Evolutionary conservation across 306 rosid species (phyloP), one percentile per base, ranked within the genome.

Genomic region (Glycine latifolia): DNA sequence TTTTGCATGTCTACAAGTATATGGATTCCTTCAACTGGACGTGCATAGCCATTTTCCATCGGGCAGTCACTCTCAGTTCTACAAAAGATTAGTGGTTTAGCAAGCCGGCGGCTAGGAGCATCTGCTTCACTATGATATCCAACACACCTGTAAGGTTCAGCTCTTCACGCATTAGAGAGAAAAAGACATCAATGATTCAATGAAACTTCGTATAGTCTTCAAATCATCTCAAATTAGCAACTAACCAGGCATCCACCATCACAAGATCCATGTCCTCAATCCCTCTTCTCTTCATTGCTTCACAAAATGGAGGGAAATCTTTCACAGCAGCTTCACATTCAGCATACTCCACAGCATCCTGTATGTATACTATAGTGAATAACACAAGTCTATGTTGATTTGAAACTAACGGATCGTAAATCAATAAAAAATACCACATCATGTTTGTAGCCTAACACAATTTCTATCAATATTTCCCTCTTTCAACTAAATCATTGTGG

Each of bases 61-160:
- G 95, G 95, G 78, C 92, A 91, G 85, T 91, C 95, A 72, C 95
- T 91, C 92, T 91, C 95, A 65, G 92, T 91, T 82, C 95, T 86
- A 73, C 95, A 91, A 79, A 91, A 91, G 81, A 91, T 80, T 33
- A 89, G 88, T 0, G 95, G 95, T 55, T 91, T 91, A 46, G 95
- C 95, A 80, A 91, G 95, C 79, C 95, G 86, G 84, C 88, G 90
- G 75, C 90, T 89, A 71, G 95, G 95, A 83, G 91, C 90, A 86
- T 91, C 95, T 71, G 87, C 90, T 31, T 89, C 92, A 76, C 95
- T 84, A 58, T 89, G 90, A 75, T 91, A 89, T 86, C 95, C 95
- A 50, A 79, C 85, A 65, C 95, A 89, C 95, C 92, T 91, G 87
- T 14, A 43, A 71, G 72, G 62, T 69, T 60, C 20, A n/a, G 68